These are phyloP conservation scores for Rhodotorula sp. DNA, from an alignment of 1,284 basidiomycete genomes.

Conservation along the genomic window DNA sequence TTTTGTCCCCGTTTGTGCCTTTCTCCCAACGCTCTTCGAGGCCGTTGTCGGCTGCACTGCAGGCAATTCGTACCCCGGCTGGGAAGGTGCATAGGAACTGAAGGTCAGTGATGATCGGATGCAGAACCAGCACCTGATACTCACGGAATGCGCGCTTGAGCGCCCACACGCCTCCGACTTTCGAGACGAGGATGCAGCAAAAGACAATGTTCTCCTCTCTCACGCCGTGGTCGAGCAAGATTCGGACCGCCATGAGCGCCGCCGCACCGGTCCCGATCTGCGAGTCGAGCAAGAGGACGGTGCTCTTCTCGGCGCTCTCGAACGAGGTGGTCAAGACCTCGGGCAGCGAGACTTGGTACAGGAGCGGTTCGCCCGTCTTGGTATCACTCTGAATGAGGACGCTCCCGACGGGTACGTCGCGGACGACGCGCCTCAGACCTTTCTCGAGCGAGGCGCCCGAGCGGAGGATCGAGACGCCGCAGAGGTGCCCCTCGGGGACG, in stretches of 20 bases:
- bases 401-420: constrained; percentile 82
- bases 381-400: constrained; percentile 84
- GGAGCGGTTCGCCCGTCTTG: constrained; percentile 79
- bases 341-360: constrained; percentile 80
- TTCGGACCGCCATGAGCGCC: constrained; percentile 94
- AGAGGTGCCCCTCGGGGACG: constrained; percentile 61
- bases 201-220: constrained; percentile 59
- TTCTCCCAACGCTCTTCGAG: constrained; percentile 70
- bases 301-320: constrained; percentile 65
- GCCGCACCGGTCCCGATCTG: constrained; percentile 96
- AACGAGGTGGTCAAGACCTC: constrained; percentile 62
- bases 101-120: background rate
- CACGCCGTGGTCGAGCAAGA: constrained; percentile 93
- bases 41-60: constrained; percentile 73
- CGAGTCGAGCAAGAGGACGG: constrained; percentile 88
- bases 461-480: constrained; percentile 79
- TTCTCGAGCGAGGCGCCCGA: constrained; percentile 88
- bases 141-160: constrained; percentile 72
- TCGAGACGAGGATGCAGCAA: constrained; percentile 80
- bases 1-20: constrained; percentile 27
- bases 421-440: constrained; percentile 83
- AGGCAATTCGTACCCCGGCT: constrained; percentile 64
- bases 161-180: constrained; percentile 72
- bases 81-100: background rate
- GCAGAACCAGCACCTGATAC: background rate